phyloP scores from a whole-genome alignment of 805 yeast species.

The Metschnikowia corniflorae region DNA sequence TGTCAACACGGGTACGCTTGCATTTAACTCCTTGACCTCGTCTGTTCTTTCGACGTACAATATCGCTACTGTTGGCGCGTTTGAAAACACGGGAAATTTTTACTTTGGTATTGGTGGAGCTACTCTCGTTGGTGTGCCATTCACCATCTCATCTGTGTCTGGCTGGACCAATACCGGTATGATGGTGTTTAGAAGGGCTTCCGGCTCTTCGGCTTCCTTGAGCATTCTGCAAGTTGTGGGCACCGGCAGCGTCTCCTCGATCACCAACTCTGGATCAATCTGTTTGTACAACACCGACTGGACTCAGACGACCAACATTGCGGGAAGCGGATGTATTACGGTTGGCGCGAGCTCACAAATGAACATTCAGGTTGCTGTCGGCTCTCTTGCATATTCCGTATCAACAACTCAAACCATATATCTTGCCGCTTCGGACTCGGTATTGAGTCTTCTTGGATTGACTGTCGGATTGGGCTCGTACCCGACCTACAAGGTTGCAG shows the following conservation, averaged over 20 bases:
- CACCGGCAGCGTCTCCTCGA: conserved; percentile 2
- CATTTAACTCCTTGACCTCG: conserved; percentile 22
- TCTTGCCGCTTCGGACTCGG: conserved; percentile 2
- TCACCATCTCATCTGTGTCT: conserved; percentile 3
- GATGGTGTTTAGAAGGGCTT: conserved; percentile 6
- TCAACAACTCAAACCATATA: conserved; percentile 3
- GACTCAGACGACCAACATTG: conserved; percentile 20
- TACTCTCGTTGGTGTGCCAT: conserved; percentile 4
- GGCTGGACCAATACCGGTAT: conserved; percentile 10
- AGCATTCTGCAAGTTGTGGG: background rate
- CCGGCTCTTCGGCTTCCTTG: background rate
- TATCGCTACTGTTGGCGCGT: conserved; percentile 15
- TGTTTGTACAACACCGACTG: conserved; percentile 24
- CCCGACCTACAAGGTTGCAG: conserved; percentile 8
- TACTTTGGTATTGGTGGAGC: conserved; percentile 22
- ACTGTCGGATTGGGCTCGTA: background rate
- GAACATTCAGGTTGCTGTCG: conserved; percentile 5
- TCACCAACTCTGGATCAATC: conserved; percentile 26
- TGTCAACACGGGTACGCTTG: conserved; percentile 18
- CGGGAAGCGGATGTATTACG: conserved; percentile 26
- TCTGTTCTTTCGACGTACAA: conserved; percentile 18
- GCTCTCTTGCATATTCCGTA: conserved; percentile 1
- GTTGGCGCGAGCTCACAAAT: background rate
- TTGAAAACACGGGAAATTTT: conserved; percentile 23
- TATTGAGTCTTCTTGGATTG: conserved; percentile 6